phyloP scores from a whole-genome alignment of 352 stramenopile genomes.

The Plasmopara muralis region DNA sequence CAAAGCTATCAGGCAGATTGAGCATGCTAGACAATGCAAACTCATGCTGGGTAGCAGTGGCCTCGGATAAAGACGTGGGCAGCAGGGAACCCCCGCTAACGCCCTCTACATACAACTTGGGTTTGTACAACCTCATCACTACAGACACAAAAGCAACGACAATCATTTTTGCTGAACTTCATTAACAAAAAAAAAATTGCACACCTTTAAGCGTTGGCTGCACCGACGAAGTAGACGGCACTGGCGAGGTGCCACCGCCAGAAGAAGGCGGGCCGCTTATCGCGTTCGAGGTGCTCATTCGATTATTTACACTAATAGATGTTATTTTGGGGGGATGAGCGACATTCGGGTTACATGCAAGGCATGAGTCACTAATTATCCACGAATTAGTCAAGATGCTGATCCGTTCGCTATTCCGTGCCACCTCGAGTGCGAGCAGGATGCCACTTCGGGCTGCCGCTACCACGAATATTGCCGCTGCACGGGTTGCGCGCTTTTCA shows the following conservation, averaged over 20 bases:
- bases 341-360: conserved; percentile 1
- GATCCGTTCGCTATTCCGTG: conserved; percentile 51
- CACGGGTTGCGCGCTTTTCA: conserved; percentile 40
- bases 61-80: conserved; percentile 44
- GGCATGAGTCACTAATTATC: background rate
- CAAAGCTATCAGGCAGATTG: conserved; percentile 88
- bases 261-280: conserved; percentile 19
- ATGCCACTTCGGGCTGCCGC: conserved; percentile 11
- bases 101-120: conserved; percentile 65
- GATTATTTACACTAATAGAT: background rate
- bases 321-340: background rate
- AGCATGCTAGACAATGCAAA: conserved; percentile 86
- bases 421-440: conserved; percentile 7
- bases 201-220: conserved; percentile 78
- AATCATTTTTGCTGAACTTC: too few relatives aligned
- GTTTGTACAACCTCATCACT: conserved; percentile 91
- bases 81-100: conserved; percentile 47
- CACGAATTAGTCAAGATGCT: conserved; percentile 37
- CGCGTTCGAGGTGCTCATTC: conserved; percentile 15
- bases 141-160: too few relatives aligned
- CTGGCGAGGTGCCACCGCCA: background rate
- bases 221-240: conserved; percentile 19
- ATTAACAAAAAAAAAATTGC: too few relatives aligned
- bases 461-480: conserved; percentile 10
- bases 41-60: conserved; percentile 56